Conservation (phyloP, 495 filamentous ascomycete species). For the Trichoderma reesei region DNA sequence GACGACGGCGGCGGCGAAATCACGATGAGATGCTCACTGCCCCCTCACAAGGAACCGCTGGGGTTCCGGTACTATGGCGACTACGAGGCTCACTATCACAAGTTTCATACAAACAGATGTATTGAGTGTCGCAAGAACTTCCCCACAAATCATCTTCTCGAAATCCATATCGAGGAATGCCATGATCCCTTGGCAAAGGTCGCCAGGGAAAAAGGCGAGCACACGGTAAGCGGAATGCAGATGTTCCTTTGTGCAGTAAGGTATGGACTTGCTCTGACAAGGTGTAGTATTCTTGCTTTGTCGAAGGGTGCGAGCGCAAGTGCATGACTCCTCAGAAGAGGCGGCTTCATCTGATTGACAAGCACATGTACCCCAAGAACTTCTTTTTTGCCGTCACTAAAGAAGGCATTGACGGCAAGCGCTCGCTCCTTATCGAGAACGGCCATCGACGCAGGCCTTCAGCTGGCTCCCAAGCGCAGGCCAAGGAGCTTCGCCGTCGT, state of each 20-base stretch:
- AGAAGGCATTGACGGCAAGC: constrained; percentile 75
- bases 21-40: constrained; percentile 60
- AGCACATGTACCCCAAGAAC: constrained; percentile 85
- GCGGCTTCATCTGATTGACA: constrained; percentile 79
- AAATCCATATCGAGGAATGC: constrained; percentile 82
- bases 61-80: constrained; percentile 67
- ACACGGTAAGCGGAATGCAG: constrained; percentile 52
- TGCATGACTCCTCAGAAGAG: constrained; percentile 79
- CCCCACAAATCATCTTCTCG: constrained; percentile 58
- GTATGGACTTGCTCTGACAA: constrained; percentile 12
- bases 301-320: constrained; percentile 77
- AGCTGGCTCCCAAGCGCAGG: constrained; percentile 18
- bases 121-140: constrained; percentile 72
- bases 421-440: constrained; percentile 57
- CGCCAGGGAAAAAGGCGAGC: constrained; percentile 69
- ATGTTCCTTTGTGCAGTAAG: background rate
- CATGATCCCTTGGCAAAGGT: constrained; percentile 72
- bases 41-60: constrained; percentile 60
- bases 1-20: constrained; percentile 8
- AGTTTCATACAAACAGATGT: constrained; percentile 77
- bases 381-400: constrained; percentile 88
- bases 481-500: constrained; percentile 13
- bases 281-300: constrained; percentile 75
- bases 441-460: constrained; percentile 44
- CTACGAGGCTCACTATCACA: constrained; percentile 79